These are phyloP conservation scores for Fusarium tricinctum DNA, from an alignment of 2,329 filamentous ascomycete species.

Conservation along the genomic window DNA sequence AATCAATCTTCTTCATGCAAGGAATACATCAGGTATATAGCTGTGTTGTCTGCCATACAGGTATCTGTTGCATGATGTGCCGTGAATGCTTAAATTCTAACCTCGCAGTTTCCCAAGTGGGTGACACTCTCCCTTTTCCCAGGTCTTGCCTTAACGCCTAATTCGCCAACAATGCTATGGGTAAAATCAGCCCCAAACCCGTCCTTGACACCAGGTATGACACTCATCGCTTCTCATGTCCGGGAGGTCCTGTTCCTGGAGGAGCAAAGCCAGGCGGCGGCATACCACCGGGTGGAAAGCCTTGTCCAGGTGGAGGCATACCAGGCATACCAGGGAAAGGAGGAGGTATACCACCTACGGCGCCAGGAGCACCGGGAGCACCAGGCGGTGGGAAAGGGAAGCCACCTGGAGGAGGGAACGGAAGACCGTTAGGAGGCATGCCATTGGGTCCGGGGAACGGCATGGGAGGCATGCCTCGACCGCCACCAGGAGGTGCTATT, in stretches of 20 bases:
- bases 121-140: conserved; percentile 26
- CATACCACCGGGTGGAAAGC: conserved; percentile 57
- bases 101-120: conserved; percentile 12
- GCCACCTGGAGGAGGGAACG: conserved; percentile 49
- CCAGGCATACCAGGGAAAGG: conserved; percentile 55
- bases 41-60: background rate
- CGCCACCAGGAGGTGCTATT: conserved; percentile 64
- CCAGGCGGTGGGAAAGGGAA: conserved; percentile 58
- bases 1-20: conserved; percentile 27
- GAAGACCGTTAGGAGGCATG: conserved; percentile 60
- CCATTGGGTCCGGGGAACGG: conserved; percentile 61
- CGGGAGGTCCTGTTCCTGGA: conserved; percentile 55
- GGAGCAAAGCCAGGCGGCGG: conserved; percentile 55
- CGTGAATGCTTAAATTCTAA: conserved; percentile 2
- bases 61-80: background rate
- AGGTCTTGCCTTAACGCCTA: conserved; percentile 52
- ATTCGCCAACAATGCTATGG: conserved; percentile 50
- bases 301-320: conserved; percentile 59
- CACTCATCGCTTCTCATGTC: conserved; percentile 58
- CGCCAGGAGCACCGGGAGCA: conserved; percentile 45
- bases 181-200: conserved; percentile 39
- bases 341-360: conserved; percentile 49
- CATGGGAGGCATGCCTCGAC: conserved; percentile 64
- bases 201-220: conserved; percentile 8
- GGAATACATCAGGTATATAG: conserved; percentile 9